Conservation (phyloP, 2,329 filamentous ascomycete species). For the Colletotrichum lini region DNA sequence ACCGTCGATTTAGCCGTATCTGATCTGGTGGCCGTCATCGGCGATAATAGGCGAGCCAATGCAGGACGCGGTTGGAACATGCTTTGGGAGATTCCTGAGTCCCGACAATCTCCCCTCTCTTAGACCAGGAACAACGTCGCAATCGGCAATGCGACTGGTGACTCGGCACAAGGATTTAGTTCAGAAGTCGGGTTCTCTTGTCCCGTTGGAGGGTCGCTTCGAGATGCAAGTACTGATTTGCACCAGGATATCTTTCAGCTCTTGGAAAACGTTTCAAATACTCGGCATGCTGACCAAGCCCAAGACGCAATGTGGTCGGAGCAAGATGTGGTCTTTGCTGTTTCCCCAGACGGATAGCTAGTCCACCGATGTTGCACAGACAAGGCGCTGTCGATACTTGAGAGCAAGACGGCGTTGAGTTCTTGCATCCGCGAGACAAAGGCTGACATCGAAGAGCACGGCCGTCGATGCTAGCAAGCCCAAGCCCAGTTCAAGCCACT, state of each 20-base stretch:
- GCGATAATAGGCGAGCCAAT: conserved; percentile 17
- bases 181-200: background rate
- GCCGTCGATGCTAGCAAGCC: conserved; percentile 14
- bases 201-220: conserved; percentile 19
- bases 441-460: conserved; percentile 12
- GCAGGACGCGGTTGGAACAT: background rate
- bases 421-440: conserved; percentile 14
- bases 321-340: conserved; percentile 8
- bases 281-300: too few species aligned
- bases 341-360: background rate
- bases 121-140: background rate
- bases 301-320: background rate
- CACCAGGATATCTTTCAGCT: conserved; percentile 15
- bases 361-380: too few species aligned
- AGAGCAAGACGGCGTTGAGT: background rate
- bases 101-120: background rate
- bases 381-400: background rate
- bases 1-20: too few species aligned
- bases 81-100: background rate
- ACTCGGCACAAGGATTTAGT: conserved; percentile 16
- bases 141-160: conserved; percentile 4
- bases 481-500: background rate
- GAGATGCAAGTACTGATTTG: conserved; percentile 27
- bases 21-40: background rate
- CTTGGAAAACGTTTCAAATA: background rate